Evolutionary conservation across 495 filamentous ascomycete species (phyloP), one percentile per base, ranked within the genome.

Genomic region (Aspergillus sclerotioniger): DNA sequence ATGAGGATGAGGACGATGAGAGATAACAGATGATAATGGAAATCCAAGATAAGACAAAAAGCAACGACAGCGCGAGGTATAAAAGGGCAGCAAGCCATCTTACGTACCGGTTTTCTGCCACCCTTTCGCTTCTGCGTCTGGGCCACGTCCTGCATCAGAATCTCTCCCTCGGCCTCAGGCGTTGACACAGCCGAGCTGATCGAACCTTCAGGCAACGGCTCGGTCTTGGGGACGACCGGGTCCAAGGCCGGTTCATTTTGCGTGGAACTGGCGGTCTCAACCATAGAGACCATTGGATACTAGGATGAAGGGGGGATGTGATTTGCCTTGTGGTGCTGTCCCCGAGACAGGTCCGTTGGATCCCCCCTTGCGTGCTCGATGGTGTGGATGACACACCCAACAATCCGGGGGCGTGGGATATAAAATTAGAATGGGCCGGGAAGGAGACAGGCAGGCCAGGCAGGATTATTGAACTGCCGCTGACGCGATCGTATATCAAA

Each of bases 21-120:
- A 59, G 52, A 47, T 56, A 56, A 43, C 32, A 8, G 53, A 49
- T 17, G 63, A 59, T 56, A 54, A 58, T 51, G 52, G 57, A 63
- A 68, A 66, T 67, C 63, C 45, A 50, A 53, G 57, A 39, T 56
- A 31, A 62, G 53, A 67, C 52, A 48, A 59, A 47, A 43, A 50
- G 19, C 61, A 44, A 61, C 51, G 63, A 55, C 28, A 58, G 31
- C 53, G 54, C 49, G 56, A 54, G 41, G 52, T 20, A 49, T 19
- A 56, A 52, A 37, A 43, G 57, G 57, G 28, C 33, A 46, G 47
- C 47, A 49, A 63, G 57, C 50, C 21, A 45, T 58, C 44, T 64
- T 59, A 86, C 90, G 69, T 85, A 98, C 94, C 66, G 94, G 94
- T 76, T 98, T 98, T 58, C 94, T 84, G 41, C 94, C 94, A 68